A percentile compares a stretch with the other conserved stretches of the same genome.
Evolutionary conservation across 768 basidiomycete genomes (phyloP).

Genomic region (Pulveroboletus sp.): DNA sequence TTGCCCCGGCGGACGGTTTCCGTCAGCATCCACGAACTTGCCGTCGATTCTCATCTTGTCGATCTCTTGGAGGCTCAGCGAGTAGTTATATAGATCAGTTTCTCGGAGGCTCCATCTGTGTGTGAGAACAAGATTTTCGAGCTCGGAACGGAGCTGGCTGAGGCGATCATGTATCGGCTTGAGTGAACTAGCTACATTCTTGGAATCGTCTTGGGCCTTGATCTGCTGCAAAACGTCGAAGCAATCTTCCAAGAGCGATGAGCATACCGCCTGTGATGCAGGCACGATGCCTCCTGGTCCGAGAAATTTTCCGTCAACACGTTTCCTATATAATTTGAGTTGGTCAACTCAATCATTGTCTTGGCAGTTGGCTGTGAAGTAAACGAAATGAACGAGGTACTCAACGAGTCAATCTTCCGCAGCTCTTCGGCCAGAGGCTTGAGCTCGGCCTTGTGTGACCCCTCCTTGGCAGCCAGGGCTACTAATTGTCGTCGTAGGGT

Average conservation of each 20-base stretch:
- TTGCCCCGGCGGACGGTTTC: conserved; percentile 89
- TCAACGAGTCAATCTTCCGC: conserved; percentile 93
- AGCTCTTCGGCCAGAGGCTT: conserved; percentile 90
- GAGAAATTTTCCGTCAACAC: conserved; percentile 94
- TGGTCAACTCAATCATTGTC: conserved; percentile 2
- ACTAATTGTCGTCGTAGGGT: conserved; percentile 85
- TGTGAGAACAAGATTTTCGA: conserved; percentile 89
- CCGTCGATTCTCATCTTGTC: conserved; percentile 97
- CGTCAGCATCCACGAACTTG: conserved; percentile 93
- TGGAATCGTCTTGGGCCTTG: conserved; percentile 85
- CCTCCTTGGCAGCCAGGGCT: conserved; percentile 81
- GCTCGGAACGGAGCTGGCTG: conserved; percentile 74
- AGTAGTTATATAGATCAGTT: conserved; percentile 92
- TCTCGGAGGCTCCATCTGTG: conserved; percentile 97
- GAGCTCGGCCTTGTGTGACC: conserved; percentile 78
- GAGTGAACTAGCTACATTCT: conserved; percentile 77
- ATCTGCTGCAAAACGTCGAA: conserved; percentile 96
- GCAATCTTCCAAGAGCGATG: conserved; percentile 91
- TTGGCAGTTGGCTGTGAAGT: conserved; percentile 14
- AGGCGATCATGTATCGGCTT: conserved; percentile 94
- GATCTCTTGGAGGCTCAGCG: conserved; percentile 88
- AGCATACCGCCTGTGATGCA: conserved; percentile 84
- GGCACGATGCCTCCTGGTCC: conserved; percentile 89
- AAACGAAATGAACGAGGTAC: conserved; percentile 39
- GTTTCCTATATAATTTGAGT: conserved; percentile 50